Percentiles rank a stretch among this genome's conserved stretches.
Evolutionary conservation across 768 basidiomycete genomes (phyloP).

Genomic region (Auriculariales sp.): DNA sequence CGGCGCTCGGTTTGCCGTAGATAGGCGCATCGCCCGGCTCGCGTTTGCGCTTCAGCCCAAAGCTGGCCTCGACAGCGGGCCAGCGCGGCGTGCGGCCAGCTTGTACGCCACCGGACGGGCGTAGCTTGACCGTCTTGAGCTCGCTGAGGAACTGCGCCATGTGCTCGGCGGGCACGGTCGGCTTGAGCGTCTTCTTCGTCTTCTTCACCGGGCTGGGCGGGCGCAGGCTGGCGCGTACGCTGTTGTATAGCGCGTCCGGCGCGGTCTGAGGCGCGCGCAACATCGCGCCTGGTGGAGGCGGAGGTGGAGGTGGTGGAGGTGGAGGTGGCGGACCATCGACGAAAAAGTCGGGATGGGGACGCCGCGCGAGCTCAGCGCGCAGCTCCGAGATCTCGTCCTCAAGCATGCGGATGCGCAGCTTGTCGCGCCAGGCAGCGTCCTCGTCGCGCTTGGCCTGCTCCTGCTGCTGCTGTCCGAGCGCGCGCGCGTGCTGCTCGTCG

Average conservation of each 20-base stretch:
- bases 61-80: neutral
- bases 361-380: slow-evolving; percentile 31
- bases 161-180: slow-evolving; percentile 61
- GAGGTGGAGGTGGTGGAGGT: slow-evolving; percentile 24
- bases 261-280: slow-evolving; percentile 2
- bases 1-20: neutral
- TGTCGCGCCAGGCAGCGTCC: neutral
- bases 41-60: neutral
- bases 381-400: slow-evolving; percentile 41
- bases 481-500: slow-evolving; percentile 48
- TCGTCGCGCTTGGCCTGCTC: slow-evolving; percentile 22
- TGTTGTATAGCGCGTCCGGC: neutral
- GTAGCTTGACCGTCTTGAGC: slow-evolving; percentile 59
- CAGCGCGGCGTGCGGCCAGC: neutral
- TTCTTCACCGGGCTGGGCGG: slow-evolving; percentile 10
- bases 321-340: slow-evolving; percentile 25
- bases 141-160: slow-evolving; percentile 73
- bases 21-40: neutral
- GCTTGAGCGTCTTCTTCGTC: slow-evolving; percentile 35
- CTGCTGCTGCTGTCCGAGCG: slow-evolving; percentile 37
- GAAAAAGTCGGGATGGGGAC: neutral
- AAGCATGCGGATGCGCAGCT: slow-evolving; percentile 4
- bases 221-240: neutral
- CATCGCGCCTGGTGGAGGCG: slow-evolving; percentile 8
- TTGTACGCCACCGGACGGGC: slow-evolving; percentile 19